Conservation (phyloP, 1,284 basidiomycete species). For the Austroboletus sp. region DNA sequence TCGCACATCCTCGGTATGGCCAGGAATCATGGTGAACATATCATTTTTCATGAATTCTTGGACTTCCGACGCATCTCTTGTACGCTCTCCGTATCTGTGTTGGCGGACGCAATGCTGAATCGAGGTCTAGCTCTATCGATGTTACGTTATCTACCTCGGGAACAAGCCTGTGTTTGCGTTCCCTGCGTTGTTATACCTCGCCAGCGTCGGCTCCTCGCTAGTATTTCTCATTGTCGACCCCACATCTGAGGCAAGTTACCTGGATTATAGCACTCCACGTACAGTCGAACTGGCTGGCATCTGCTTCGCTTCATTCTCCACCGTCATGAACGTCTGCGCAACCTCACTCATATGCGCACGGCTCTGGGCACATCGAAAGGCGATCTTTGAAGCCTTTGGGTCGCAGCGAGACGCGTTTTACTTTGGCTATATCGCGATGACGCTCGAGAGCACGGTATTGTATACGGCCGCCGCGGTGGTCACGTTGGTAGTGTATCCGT, state of each 20-base stretch:
- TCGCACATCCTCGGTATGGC: constrained; percentile 15
- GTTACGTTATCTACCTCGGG: constrained; percentile 18
- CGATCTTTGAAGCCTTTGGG: constrained; percentile 10
- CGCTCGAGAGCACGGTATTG: constrained; percentile 23
- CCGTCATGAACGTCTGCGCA: constrained; percentile 11
- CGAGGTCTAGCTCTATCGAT: constrained; percentile 21
- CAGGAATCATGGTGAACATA: constrained; percentile 7
- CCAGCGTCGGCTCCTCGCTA: constrained; percentile 13
- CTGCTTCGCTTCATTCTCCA: constrained; percentile 17
- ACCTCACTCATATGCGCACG: constrained; percentile 14
- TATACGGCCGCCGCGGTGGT: constrained; percentile 16
- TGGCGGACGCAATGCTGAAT: background rate
- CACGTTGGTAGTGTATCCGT: constrained; percentile 9
- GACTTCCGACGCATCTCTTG: constrained; percentile 22
- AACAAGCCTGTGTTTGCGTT: background rate
- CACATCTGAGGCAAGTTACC: constrained; percentile 11
- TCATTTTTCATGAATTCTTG: constrained; percentile 24
- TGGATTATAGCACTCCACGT: no score
- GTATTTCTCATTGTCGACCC: constrained; percentile 14
- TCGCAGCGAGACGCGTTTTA: constrained; percentile 16
- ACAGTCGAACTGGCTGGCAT: constrained; percentile 14
- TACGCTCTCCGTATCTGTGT: constrained; percentile 4
- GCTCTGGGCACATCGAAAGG: constrained; percentile 15
- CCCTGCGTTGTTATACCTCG: constrained; percentile 15
- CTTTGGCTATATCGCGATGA: constrained; percentile 22